Evolutionary conservation across 2,329 filamentous ascomycete species (phyloP).

Genomic region (Nothomitra cinnamomea): DNA sequence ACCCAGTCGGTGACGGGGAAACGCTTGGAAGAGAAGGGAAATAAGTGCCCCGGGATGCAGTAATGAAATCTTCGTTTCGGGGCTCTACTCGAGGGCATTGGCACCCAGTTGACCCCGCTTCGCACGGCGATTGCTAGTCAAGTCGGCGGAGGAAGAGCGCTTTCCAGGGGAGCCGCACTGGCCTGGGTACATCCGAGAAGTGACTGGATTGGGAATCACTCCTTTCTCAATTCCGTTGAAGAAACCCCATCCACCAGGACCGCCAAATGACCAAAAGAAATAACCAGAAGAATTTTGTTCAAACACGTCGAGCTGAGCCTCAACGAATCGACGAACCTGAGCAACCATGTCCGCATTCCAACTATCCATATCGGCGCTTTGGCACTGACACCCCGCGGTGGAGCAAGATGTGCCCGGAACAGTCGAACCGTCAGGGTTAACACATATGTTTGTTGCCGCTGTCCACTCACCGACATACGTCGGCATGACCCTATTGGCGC

Average conservation of each 20-base stretch:
- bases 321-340: constrained; percentile 23
- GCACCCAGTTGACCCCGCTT: not conserved
- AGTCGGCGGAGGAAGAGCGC: not conserved
- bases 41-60: too few species aligned
- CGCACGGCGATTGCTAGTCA: not conserved
- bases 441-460: constrained; percentile 27
- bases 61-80: too few species aligned
- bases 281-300: constrained; percentile 23
- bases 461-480: constrained; percentile 28
- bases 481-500: constrained; percentile 19
- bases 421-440: constrained; percentile 24
- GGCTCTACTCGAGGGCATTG: too few species aligned
- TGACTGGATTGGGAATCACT: constrained; percentile 23
- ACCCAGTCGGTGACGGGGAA: too few species aligned
- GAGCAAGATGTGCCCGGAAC: constrained; percentile 18
- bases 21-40: too few species aligned
- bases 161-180: not conserved
- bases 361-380: constrained; percentile 20
- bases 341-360: constrained; percentile 21
- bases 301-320: constrained; percentile 28
- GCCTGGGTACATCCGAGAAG: constrained; percentile 1
- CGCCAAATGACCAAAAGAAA: constrained; percentile 28
- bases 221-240: constrained; percentile 23
- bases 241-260: constrained; percentile 26
- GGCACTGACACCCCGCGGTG: constrained; percentile 22